phyloP scores from a whole-genome alignment of 257 asterid species.

The Fraxinus anomala region DNA sequence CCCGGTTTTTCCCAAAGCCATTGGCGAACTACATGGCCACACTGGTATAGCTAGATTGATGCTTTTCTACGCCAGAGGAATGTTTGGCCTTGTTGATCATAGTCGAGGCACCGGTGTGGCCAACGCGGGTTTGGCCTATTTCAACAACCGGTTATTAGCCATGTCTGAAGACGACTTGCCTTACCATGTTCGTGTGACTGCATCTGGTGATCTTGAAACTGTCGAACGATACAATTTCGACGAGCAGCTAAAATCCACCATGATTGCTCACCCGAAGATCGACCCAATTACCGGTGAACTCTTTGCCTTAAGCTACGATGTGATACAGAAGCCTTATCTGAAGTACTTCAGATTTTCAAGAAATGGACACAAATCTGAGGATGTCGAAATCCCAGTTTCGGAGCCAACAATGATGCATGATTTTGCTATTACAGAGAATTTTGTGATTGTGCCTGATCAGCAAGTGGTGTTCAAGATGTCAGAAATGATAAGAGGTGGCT shows the following conservation, averaged over 20 bases:
- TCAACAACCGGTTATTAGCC: conserved; percentile 73
- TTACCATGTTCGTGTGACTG: conserved; percentile 69
- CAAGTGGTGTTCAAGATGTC: conserved; percentile 93
- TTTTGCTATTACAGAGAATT: conserved; percentile 87
- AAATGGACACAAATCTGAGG: conserved; percentile 66
- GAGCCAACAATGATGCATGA: conserved; percentile 99
- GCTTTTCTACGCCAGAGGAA: conserved; percentile 84
- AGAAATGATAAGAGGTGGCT: conserved; percentile 90
- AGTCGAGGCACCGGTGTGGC: conserved; percentile 88
- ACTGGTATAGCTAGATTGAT: conserved; percentile 80
- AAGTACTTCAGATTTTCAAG: conserved; percentile 71
- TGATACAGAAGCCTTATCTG: conserved; percentile 78
- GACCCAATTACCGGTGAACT: conserved; percentile 90
- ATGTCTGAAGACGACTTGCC: conserved; percentile 99
- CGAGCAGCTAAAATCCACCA: conserved; percentile 65
- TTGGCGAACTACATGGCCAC: conserved; percentile 95
- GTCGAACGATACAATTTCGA: conserved; percentile 59
- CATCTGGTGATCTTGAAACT: conserved; percentile 70
- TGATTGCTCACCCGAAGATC: conserved; percentile 96
- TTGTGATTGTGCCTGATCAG: conserved; percentile 83
- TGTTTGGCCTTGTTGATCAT: conserved; percentile 68
- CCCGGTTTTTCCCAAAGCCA: conserved; percentile 93
- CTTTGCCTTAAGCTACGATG: conserved; percentile 89
- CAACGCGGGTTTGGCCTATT: conserved; percentile 86
- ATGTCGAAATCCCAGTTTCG: conserved; percentile 78